Base-by-base conservation (phyloP, 805 yeast genomes). In the Clavispora vitiphila region DNA sequence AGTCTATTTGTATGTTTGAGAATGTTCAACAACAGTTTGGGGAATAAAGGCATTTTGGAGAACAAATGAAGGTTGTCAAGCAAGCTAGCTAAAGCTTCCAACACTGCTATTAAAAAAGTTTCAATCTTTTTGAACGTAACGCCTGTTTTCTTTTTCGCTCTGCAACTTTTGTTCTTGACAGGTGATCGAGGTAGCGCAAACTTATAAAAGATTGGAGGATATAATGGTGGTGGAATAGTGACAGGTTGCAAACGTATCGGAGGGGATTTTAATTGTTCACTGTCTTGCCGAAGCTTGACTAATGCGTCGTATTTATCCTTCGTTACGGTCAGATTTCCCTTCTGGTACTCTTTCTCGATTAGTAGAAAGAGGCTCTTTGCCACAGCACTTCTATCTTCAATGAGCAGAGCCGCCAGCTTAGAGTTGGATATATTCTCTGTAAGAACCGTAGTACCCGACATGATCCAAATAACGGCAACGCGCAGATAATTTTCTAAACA, bases 31-130 rank as follows among this genome's bases (percentile, higher is more conserved):
- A 69, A 48, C 18, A 44, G 46, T 41, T 64, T 49, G 2, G 75
- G 75, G 43, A 69, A 69, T 69, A 68, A 64, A 16, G 75, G 75
- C 24, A 69, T 48, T 42, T 64, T 60, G 34, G 71, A 65, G 23
- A 69, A 61, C 34, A 69, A 60, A 43, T 69, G 73, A 12, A 69
- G 55, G 41, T 67, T 69, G 49, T 69, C 75, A 15, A 69, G 50
- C 6, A 69, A 47, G 38, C 64, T 66, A 24, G 73, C 74, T 27
- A 64, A 20, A 3, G 57, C 54, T 48, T 69, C 75, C 18, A 69
- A 48, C 1, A 62, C 49, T 6, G 54, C 55, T 3, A 69, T 57
- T 5, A 66, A 39, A 1, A 54, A 38, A 10, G 48, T 32, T 48
- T 69, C 75, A 5, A 63, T 27, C 9, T 54, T 53, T 36, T 62